Percentiles rank a stretch among this genome's conserved stretches.
Evolutionary conservation across 2,329 filamentous ascomycete species (phyloP).

Genomic region (Cordyceps farinosa): DNA sequence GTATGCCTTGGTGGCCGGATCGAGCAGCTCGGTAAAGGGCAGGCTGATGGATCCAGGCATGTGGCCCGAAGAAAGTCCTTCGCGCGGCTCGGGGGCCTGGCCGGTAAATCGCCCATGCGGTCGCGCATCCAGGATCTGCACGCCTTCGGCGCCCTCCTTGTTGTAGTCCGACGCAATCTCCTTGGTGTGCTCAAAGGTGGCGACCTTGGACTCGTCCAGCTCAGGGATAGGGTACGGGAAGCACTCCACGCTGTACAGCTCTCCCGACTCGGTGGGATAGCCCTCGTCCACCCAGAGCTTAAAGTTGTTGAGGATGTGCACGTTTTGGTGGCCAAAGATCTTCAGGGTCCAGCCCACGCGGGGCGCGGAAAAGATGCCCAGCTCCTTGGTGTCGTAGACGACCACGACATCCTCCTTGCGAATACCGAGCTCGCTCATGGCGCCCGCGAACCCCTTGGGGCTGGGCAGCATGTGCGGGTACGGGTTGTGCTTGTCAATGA

Average conservation of each 20-base stretch:
- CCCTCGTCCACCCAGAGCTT: slow-evolving; percentile 86
- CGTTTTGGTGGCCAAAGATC: slow-evolving; percentile 82
- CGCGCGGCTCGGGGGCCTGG: slow-evolving; percentile 78
- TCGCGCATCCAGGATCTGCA: slow-evolving; percentile 88
- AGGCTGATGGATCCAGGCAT: slow-evolving; percentile 85
- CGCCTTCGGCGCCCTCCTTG: slow-evolving; percentile 76
- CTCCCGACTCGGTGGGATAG: slow-evolving; percentile 75
- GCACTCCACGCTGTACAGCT: slow-evolving; percentile 64
- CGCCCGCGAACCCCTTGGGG: slow-evolving; percentile 73
- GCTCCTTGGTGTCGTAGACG: slow-evolving; percentile 87
- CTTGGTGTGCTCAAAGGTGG: slow-evolving; percentile 77
- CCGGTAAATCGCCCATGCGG: slow-evolving; percentile 77
- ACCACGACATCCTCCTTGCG: slow-evolving; percentile 84
- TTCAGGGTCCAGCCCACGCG: slow-evolving; percentile 90
- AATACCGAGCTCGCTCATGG: slow-evolving; percentile 87
- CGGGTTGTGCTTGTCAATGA: slow-evolving; percentile 81
- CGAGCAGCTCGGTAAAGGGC: slow-evolving; percentile 74
- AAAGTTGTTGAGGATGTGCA: slow-evolving; percentile 95
- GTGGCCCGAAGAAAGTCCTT: slow-evolving; percentile 83
- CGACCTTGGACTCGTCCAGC: slow-evolving; percentile 61
- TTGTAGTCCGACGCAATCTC: slow-evolving; percentile 71
- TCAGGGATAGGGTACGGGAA: slow-evolving; percentile 62
- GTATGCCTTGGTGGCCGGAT: slow-evolving; percentile 78
- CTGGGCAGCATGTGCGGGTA: slow-evolving; percentile 97
- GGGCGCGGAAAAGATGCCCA: slow-evolving; percentile 91